Evolutionary conservation across 352 stramenopile species (phyloP), one percentile per base, ranked within the genome.

Genomic region (Globisporangium middletonii): DNA sequence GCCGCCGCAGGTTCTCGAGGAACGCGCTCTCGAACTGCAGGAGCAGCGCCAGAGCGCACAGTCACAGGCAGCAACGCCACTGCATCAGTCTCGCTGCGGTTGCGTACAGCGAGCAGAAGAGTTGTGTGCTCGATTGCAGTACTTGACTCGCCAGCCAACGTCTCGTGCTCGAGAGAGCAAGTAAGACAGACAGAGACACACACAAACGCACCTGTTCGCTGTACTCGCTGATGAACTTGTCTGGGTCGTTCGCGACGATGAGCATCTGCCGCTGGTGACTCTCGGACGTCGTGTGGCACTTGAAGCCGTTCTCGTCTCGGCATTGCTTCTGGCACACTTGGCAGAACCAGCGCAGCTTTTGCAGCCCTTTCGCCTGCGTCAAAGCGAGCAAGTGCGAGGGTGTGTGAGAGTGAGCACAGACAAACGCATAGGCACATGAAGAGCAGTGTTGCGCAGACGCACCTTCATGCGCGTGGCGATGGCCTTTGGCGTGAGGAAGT

Each of bases 301-400:
- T 99, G 80, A 99, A 99, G 16, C 97, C 97, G 76, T 99, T 99
- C 72, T 99, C 97, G 67, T 99, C 97, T n/a, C 97, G 91, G 71
- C 97, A 99, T 77, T 99, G 97, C 78, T 99, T 99, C 69, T 95
- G 73, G 71, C 97, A 99, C 72, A 99, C 98, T 77, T 99, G 96
- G 69, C 97, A 99, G 73, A 97, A 98, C 88, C 96, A 99, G 23
- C 96, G 92, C 47, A 99, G 85, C 75, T 99, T 99, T 73, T 99
- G 95, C 2, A 99, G 85, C 13, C 97, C 97, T 65, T 97, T 97
- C 43, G 90, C 70, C 81, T 97, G 73, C 28, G 15, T 26, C n/a
- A n/a, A 28, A 11, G n/a, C n/a, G 44, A 6, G 9, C 6, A 26
- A 37, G 12, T 12, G 26, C 9, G 27, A 3, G 16, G 2, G 26